Evolutionary conservation across 148 eudicot genomes (phyloP), one percentile per base, ranked within the genome.

Genomic region (Amaranthus palmeri): DNA sequence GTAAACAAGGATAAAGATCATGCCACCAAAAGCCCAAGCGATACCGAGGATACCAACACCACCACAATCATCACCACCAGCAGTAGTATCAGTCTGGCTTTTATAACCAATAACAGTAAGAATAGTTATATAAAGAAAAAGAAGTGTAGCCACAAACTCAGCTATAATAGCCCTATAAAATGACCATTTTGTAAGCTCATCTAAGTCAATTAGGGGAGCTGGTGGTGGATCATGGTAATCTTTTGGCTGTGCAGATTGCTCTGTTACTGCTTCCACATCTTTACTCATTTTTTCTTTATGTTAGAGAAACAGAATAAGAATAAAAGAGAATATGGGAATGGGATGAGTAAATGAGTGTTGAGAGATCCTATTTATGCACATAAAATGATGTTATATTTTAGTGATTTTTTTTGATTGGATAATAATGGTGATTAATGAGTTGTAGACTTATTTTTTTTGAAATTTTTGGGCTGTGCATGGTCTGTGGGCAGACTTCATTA

Each of bases 181-280:
- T 25, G 36, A 25, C 36, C 36, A 25, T 25, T 25, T 62, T 44
- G 25, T 70, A 70, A 70, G 6, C 72, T 70, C 72, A 2, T 70
- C 72, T 4, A 70, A 7, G 72, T 70, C 72, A 3, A 70, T 14
- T 3, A 70, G n/a, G 1, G 72, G 52, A 42, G 72, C 72, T 8
- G 72, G 72, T 43, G 72, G 72, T 3, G 72, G 72, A 62, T 70
- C 72, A 70, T 70, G 72, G 13, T 70, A 70, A 62, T 70, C 72
- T 56, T 70, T 70, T 70, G 61, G 72, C 18, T 55, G 62, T 25
- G 36, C 36, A 25, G 36, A 25, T 42, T 70, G 72, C 61, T 68
- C 72, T 25, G 62, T 25, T 25, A 25, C 62, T 44, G 15, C 50
- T n/a, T 70, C 72, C 41, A 70, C 5, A 52, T 70, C 72, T 12